phyloP scores from a whole-genome alignment of 1,139 yeast genomes.

The Ashbya aceris region DNA sequence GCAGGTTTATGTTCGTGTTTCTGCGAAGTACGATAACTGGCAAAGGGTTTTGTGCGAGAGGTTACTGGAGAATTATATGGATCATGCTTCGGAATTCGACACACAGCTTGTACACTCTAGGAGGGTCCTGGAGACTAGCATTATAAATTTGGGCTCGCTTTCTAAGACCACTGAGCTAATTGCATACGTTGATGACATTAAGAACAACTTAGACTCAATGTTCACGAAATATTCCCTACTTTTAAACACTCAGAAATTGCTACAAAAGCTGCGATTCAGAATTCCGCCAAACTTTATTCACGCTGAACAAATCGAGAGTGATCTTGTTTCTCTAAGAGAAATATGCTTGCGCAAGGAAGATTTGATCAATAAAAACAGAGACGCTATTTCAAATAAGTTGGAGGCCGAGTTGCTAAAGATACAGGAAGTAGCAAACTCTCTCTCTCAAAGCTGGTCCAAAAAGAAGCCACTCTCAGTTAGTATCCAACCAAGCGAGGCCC shows the following conservation, averaged over 20 bases:
- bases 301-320: slow-evolving; percentile 54
- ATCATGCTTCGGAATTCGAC: slow-evolving; percentile 3
- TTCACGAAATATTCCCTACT: slow-evolving; percentile 5
- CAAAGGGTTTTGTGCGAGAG: slow-evolving; percentile 7
- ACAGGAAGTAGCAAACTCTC: slow-evolving; percentile 29
- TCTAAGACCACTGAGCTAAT: slow-evolving; percentile 3
- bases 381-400: slow-evolving; percentile 36
- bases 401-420: slow-evolving; percentile 36
- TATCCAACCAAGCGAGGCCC: slow-evolving; percentile 43
- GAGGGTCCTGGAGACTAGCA: slow-evolving; percentile 4
- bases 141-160: slow-evolving; percentile 3
- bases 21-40: slow-evolving; percentile 14
- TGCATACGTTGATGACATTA: slow-evolving; percentile 1
- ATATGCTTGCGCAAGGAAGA: slow-evolving; percentile 34
- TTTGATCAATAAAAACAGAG: slow-evolving; percentile 38
- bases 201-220: not conserved
- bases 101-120: slow-evolving; percentile 5
- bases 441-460: slow-evolving; percentile 39
- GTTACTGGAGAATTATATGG: slow-evolving; percentile 8
- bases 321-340: slow-evolving; percentile 38
- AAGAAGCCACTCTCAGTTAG: slow-evolving; percentile 43
- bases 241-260: slow-evolving; percentile 14
- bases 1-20: slow-evolving; percentile 3
- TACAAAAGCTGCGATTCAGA: slow-evolving; percentile 36
- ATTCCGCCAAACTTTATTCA: slow-evolving; percentile 51